Percentiles rank a stretch among this genome's conserved stretches.
Conservation (phyloP, 345 rosid species). For the Ceriops tagal region DNA sequence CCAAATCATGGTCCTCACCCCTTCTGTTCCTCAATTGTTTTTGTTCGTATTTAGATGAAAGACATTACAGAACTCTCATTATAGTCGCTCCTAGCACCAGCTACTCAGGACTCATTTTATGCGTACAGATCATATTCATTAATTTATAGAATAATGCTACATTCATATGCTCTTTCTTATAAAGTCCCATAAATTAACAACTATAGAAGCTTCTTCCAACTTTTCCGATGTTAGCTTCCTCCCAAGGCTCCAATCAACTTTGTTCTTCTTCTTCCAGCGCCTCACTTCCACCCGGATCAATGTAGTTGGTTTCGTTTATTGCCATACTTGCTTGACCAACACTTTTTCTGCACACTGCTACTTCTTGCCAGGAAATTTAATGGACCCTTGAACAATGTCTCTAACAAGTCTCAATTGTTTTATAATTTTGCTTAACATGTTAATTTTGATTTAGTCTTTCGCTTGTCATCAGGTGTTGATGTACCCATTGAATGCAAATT, state of each 20-base stretch:
- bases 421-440: no score
- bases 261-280: no score
- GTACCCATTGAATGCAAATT: slow-evolving; percentile 68
- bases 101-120: slow-evolving; percentile 53
- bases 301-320: slow-evolving; percentile 69
- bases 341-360: slow-evolving; percentile 71
- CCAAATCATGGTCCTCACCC: slow-evolving; percentile 20
- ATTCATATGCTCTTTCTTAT: slow-evolving; percentile 9
- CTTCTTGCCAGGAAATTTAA: slow-evolving; percentile 81
- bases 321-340: slow-evolving; percentile 61
- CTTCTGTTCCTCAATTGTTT: slow-evolving; percentile 66
- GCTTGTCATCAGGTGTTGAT: slow-evolving; percentile 48
- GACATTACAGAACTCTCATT: slow-evolving; percentile 18
- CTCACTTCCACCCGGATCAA: slow-evolving; percentile 50
- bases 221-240: slow-evolving; percentile 18
- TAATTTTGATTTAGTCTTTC: background rate
- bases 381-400: background rate
- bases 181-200: background rate
- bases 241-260: no score
- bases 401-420: no score
- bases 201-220: slow-evolving; percentile 37
- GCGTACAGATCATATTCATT: slow-evolving; percentile 18
- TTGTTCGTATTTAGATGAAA: slow-evolving; percentile 46
- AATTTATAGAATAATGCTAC: slow-evolving; percentile 6
- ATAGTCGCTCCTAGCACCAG: slow-evolving; percentile 48